phyloP scores from a whole-genome alignment of 2,329 filamentous ascomycete genomes.

The Monosporascus sp. region DNA sequence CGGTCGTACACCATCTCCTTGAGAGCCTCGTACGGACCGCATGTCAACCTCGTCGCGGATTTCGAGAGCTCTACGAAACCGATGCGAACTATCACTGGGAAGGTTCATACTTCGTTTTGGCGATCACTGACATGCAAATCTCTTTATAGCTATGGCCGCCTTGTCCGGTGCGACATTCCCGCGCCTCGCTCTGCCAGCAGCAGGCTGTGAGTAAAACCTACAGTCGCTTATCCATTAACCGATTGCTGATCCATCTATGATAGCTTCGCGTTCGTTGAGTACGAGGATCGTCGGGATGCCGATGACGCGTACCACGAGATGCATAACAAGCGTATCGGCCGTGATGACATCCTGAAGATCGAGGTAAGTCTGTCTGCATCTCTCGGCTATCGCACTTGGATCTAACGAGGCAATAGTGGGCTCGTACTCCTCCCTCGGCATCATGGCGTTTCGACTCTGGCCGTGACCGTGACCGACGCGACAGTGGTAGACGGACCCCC shows the following conservation, averaged over 20 bases:
- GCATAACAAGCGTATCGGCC: constrained; percentile 98
- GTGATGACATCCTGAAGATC: constrained; percentile 94
- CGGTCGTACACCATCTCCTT: constrained; percentile 32
- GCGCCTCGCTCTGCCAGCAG: constrained; percentile 89
- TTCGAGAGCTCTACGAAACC: constrained; percentile 24
- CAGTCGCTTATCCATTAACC: background rate
- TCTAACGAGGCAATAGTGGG: constrained; percentile 63
- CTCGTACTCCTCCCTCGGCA: constrained; percentile 92
- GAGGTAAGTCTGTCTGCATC: constrained; percentile 58
- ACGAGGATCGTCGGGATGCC: constrained; percentile 95
- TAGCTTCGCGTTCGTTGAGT: constrained; percentile 97
- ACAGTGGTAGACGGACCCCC: constrained; percentile 54
- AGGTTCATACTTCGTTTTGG: constrained; percentile 20
- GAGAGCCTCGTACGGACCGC: constrained; percentile 31
- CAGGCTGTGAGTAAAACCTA: constrained; percentile 72
- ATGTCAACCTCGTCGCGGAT: constrained; percentile 27
- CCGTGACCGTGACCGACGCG: constrained; percentile 62
- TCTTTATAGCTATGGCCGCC: constrained; percentile 76
- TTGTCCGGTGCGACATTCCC: constrained; percentile 97
- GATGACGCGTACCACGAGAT: constrained; percentile 99
- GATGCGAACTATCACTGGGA: constrained; percentile 24
- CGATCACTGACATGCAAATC: constrained; percentile 37
- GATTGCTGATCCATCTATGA: constrained; percentile 2
- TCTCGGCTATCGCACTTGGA: constrained; percentile 1
- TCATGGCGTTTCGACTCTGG: constrained; percentile 98